Evolutionary conservation across 495 filamentous ascomycete species (phyloP).

Genomic region (Thozetella sp.): DNA sequence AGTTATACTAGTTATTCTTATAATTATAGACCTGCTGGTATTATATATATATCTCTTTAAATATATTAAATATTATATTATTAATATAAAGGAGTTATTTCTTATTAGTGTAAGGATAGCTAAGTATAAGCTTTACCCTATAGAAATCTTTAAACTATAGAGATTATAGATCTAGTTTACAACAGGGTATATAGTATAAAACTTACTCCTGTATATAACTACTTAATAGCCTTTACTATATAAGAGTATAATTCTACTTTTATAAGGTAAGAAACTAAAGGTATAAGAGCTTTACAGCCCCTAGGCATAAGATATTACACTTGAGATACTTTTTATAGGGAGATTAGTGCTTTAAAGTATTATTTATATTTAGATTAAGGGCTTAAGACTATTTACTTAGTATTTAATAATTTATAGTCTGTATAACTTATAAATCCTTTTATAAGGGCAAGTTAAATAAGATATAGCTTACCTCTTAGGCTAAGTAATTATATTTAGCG

Average conservation of each 20-base stretch:
- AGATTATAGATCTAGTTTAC: not conserved
- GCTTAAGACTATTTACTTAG: not conserved
- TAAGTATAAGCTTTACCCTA: too few relatives aligned
- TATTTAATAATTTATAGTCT: not conserved
- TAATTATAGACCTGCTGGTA: not conserved
- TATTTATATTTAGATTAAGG: not conserved
- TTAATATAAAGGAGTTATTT: too few relatives aligned
- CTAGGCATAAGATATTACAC: not conserved
- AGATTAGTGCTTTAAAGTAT: not conserved
- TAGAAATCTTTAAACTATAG: not conserved
- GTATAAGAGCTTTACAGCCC: not conserved
- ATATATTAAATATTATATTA: not conserved
- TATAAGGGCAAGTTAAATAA: not conserved
- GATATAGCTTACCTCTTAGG: not conserved
- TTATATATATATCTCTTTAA: not conserved
- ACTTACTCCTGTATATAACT: too few relatives aligned
- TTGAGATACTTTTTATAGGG: not conserved
- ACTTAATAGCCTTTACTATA: too few relatives aligned
- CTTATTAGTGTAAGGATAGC: too few relatives aligned
- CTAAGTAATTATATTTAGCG: not conserved
- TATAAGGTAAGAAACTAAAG: not conserved
- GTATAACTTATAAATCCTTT: not conserved
- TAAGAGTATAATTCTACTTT: not conserved
- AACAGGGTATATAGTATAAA: too few relatives aligned
- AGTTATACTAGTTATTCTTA: not conserved